Conservation (phyloP, 2,329 filamentous ascomycete species). For the Cercospora brassicicola region DNA sequence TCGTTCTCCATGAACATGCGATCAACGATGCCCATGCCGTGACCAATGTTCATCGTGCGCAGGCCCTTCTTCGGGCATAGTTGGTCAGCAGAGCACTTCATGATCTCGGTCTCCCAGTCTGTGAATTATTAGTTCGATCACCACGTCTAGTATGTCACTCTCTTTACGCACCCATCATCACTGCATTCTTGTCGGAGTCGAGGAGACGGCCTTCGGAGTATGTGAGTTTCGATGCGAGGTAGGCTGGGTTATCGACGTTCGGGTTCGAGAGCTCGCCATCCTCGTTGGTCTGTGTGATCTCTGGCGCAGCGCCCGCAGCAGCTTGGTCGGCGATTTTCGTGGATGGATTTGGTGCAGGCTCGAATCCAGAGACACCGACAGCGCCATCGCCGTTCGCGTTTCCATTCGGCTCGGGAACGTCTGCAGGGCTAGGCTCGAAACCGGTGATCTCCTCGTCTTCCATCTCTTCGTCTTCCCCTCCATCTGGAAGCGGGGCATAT, state of each 20-base stretch:
- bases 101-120: constrained; percentile 54
- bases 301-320: constrained; percentile 28
- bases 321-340: constrained; percentile 32
- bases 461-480: constrained; percentile 52
- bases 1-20: constrained; percentile 47
- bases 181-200: constrained; percentile 52
- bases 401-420: constrained; percentile 22
- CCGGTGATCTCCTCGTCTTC: constrained; percentile 38
- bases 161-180: constrained; percentile 41
- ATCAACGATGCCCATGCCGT: constrained; percentile 56
- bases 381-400: constrained; percentile 24
- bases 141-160: neutral
- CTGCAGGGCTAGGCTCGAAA: constrained; percentile 36
- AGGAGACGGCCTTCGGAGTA: constrained; percentile 51
- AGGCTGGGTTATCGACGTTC: constrained; percentile 49
- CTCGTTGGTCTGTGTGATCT: constrained; percentile 31
- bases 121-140: constrained; percentile 35
- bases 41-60: constrained; percentile 52
- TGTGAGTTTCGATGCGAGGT: constrained; percentile 50
- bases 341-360: constrained; percentile 38
- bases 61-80: constrained; percentile 44
- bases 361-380: constrained; percentile 32
- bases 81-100: constrained; percentile 49
- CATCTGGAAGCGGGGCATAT: constrained; percentile 70
- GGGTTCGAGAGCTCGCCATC: constrained; percentile 37